phyloP scores from a whole-genome alignment of 148 eudicot genomes.

The Spergularia marina region DNA sequence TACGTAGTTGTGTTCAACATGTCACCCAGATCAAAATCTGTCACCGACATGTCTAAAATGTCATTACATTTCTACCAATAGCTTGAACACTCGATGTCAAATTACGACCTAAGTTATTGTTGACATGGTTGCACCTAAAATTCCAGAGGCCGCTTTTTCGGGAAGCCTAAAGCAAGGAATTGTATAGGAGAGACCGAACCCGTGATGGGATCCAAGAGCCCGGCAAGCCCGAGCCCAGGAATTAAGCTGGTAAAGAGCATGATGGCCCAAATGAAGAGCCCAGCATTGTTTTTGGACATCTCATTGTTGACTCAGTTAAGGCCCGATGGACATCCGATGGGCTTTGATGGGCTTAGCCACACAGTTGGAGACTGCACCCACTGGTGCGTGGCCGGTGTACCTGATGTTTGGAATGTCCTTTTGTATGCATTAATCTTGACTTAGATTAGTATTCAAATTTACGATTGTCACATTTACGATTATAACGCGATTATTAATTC shows the following conservation, averaged over 20 bases:
- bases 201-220: conserved; percentile 8
- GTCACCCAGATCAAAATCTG: too few species aligned
- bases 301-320: conserved; percentile 23
- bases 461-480: too few species aligned
- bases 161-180: conserved; percentile 18
- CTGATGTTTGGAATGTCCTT: conserved; percentile 31
- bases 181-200: conserved; percentile 19
- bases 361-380: conserved; percentile 29
- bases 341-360: conserved; percentile 11
- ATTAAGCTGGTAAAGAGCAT: conserved; percentile 18
- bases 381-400: conserved; percentile 34
- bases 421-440: conserved; percentile 1
- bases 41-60: too few species aligned
- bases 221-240: conserved; percentile 15
- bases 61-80: too few species aligned
- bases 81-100: too few species aligned
- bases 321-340: conserved; percentile 30
- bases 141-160: conserved; percentile 10
- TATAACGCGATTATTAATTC: too few species aligned
- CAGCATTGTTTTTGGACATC: conserved; percentile 22
- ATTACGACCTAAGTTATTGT: too few species aligned
- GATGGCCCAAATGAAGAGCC: conserved; percentile 34
- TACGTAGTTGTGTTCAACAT: too few species aligned
- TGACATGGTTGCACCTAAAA: neutral
- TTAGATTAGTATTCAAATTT: neutral